These are phyloP conservation scores for Kodamaea ohmeri DNA, from an alignment of 1,139 yeast species.

Conservation along the genomic window DNA sequence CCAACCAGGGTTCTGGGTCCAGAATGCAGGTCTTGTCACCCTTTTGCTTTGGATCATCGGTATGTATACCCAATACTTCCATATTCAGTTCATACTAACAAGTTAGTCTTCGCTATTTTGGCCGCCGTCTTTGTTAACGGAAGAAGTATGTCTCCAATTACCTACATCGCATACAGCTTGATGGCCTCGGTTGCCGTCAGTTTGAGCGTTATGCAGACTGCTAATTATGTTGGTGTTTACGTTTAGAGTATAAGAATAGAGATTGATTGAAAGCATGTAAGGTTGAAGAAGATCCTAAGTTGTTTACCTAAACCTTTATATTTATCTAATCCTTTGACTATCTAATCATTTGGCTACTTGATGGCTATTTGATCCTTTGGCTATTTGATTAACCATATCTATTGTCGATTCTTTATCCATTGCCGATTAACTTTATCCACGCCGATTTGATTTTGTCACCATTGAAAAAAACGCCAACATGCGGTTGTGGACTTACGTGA, in stretches of 20 bases:
- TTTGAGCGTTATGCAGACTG: conserved; percentile 35
- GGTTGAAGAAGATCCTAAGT: no score
- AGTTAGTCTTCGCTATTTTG: conserved; percentile 36
- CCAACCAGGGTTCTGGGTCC: conserved; percentile 15
- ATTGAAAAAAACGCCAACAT: conserved; percentile 2
- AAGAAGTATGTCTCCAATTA: conserved; percentile 28
- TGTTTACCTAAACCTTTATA: no score
- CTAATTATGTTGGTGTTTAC: conserved; percentile 47
- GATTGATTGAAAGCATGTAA: background rate
- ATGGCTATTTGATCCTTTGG: no score
- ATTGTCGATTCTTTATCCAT: no score
- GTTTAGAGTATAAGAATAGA: conserved; percentile 19
- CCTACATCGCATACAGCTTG: conserved; percentile 30
- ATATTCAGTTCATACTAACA: conserved; percentile 19
- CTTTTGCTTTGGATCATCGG: conserved; percentile 20
- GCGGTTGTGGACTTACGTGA: conserved; percentile 8
- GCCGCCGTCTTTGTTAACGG: conserved; percentile 38
- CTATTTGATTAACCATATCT: no score
- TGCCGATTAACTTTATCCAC: no score
- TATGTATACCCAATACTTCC: conserved; percentile 15
- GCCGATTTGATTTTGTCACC: no score
- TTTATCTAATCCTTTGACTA: no score
- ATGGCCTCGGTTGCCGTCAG: conserved; percentile 43
- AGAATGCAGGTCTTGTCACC: conserved; percentile 19
- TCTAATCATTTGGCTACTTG: no score